phyloP scores from a whole-genome alignment of 441 rosid species.

The Adansonia grandidieri region DNA sequence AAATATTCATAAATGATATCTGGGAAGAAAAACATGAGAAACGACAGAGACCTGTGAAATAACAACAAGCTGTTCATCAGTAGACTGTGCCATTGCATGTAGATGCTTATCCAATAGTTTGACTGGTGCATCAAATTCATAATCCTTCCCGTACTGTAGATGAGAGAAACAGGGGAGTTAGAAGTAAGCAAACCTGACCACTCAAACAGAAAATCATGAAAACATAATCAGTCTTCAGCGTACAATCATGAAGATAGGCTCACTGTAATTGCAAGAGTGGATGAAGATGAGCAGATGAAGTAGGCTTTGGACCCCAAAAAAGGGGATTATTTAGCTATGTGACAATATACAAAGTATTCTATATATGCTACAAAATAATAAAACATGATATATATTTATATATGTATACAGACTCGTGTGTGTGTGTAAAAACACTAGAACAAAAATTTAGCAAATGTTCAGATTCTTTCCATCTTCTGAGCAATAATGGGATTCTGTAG shows the following conservation, averaged over 20 bases:
- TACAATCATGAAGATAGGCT: not conserved
- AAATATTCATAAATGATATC: not conserved
- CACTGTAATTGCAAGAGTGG: not conserved
- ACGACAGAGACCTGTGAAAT: constrained; percentile 73
- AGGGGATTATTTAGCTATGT: not conserved
- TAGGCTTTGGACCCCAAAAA: not conserved
- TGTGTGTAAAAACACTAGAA: not conserved
- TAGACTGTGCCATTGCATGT: constrained; percentile 79
- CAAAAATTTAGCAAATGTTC: not conserved
- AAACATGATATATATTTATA: not conserved
- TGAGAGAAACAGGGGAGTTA: constrained; percentile 25
- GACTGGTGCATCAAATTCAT: constrained; percentile 90
- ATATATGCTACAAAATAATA: not conserved
- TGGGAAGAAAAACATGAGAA: not conserved
- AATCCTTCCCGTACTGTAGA: constrained; percentile 92
- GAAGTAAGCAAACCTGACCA: not conserved
- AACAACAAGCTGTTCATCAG: constrained; percentile 91
- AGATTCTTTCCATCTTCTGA: not conserved
- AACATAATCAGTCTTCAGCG: not conserved
- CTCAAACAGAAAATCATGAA: not conserved
- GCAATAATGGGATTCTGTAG: not conserved
- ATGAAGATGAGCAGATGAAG: not conserved
- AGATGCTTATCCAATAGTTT: constrained; percentile 87
- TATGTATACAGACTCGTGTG: too few species aligned
- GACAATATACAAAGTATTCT: not conserved